Conservation (phyloP, 2,329 filamentous ascomycete genomes). For the Xylaria sp. region DNA sequence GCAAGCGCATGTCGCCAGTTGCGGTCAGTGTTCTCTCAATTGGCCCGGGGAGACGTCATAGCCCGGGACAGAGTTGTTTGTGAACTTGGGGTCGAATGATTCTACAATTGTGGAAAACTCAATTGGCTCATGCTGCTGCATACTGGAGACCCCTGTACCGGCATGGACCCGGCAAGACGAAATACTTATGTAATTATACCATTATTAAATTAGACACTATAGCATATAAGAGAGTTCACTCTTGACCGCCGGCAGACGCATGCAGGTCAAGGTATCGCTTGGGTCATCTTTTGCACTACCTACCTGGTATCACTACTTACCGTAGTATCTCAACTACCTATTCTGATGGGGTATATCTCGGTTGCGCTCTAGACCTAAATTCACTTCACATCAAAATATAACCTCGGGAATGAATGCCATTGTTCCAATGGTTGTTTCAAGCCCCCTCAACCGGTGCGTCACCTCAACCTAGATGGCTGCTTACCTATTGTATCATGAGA, state of each 20-base stretch:
- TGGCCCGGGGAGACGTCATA: slow-evolving; percentile 25
- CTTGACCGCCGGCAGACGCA: no score
- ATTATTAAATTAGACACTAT: no score
- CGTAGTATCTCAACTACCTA: no score
- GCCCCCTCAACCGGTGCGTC: no score
- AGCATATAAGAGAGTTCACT: no score
- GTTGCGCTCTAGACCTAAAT: background rate
- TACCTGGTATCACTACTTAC: no score
- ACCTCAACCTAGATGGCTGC: no score
- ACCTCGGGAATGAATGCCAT: background rate
- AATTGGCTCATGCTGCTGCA: slow-evolving; percentile 8
- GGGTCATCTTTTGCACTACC: no score
- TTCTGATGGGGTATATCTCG: no score
- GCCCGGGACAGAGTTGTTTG: slow-evolving; percentile 5
- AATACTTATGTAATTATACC: no score
- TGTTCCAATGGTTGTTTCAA: background rate
- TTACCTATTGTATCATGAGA: background rate
- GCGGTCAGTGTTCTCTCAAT: slow-evolving; percentile 23
- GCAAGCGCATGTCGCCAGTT: slow-evolving; percentile 44
- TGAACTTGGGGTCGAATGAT: background rate
- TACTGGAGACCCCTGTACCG: background rate
- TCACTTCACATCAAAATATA: background rate
- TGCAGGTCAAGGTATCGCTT: no score
- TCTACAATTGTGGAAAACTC: slow-evolving; percentile 19
- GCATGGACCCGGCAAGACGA: background rate